Conservation (phyloP, 352 stramenopile species). For the Phytophthora megakarya region DNA sequence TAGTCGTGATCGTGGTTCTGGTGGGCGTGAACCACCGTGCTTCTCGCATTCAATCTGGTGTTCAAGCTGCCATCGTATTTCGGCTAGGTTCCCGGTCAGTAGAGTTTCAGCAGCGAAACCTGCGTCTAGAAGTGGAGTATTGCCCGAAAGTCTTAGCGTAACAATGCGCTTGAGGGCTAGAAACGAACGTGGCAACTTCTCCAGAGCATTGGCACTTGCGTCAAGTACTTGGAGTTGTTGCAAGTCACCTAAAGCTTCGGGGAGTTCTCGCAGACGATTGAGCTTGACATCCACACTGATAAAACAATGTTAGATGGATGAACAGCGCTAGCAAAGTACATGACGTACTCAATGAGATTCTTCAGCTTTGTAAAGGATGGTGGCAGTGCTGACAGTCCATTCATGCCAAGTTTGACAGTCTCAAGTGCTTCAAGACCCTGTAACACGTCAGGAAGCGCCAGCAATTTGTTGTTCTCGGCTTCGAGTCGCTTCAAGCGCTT, state of each 20-base stretch:
- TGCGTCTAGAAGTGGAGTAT: slow-evolving; percentile 38
- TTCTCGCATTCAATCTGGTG: slow-evolving; percentile 55
- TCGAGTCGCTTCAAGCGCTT: slow-evolving; percentile 62
- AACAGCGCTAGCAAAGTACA: not conserved
- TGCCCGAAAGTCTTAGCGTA: slow-evolving; percentile 57
- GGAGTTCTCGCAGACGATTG: slow-evolving; percentile 61
- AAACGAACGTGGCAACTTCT: slow-evolving; percentile 54
- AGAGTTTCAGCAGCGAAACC: slow-evolving; percentile 51
- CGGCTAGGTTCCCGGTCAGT: slow-evolving; percentile 44
- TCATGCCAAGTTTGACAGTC: slow-evolving; percentile 62
- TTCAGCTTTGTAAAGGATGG: slow-evolving; percentile 52
- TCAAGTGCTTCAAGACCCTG: slow-evolving; percentile 52
- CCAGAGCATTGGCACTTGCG: slow-evolving; percentile 61
- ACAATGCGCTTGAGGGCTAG: slow-evolving; percentile 53
- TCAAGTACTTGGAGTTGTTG: slow-evolving; percentile 49
- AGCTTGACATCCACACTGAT: slow-evolving; percentile 72
- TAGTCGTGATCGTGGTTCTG: slow-evolving; percentile 36
- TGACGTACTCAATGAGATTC: slow-evolving; percentile 59
- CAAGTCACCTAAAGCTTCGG: slow-evolving; percentile 52
- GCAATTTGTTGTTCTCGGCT: slow-evolving; percentile 71
- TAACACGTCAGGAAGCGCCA: slow-evolving; percentile 59
- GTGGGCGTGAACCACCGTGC: slow-evolving; percentile 36
- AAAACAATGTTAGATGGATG: not conserved
- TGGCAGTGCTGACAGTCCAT: slow-evolving; percentile 54
- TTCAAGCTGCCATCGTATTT: slow-evolving; percentile 61